phyloP scores from a whole-genome alignment of 192 early-diverging fungal genomes.

The Dissophora ornata region DNA sequence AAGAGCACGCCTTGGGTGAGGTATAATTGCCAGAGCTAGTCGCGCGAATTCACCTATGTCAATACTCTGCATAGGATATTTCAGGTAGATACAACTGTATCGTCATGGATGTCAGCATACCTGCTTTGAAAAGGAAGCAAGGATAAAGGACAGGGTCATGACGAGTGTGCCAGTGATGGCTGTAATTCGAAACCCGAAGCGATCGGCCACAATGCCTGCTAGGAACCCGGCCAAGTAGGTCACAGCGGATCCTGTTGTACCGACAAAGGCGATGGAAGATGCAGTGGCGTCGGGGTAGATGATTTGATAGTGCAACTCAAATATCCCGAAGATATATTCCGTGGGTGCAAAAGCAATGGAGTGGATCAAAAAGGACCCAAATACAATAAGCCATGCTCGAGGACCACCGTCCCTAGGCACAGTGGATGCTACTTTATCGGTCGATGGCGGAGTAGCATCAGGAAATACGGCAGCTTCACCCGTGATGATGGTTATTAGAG shows the following conservation, averaged over 20 bases:
- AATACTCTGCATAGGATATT: not conserved
- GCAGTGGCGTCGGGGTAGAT: slow-evolving; percentile 48
- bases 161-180: slow-evolving; percentile 58
- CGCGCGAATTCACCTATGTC: not conserved
- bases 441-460: not conserved
- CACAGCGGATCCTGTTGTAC: slow-evolving; percentile 39
- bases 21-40: slow-evolving; percentile 74
- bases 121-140: slow-evolving; percentile 60
- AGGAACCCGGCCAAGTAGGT: slow-evolving; percentile 36
- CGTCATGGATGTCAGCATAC: too few species aligned
- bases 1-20: slow-evolving; percentile 79
- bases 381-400: slow-evolving; percentile 56
- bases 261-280: slow-evolving; percentile 45
- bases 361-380: slow-evolving; percentile 56
- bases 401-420: slow-evolving; percentile 53
- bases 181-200: slow-evolving; percentile 64
- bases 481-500: not conserved
- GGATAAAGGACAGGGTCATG: slow-evolving; percentile 52
- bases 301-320: slow-evolving; percentile 52
- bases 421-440: not conserved
- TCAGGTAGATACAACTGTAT: not conserved
- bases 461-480: not conserved
- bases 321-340: slow-evolving; percentile 58
- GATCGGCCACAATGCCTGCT: slow-evolving; percentile 51
- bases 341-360: slow-evolving; percentile 53